Conservation (phyloP, 805 yeast genomes). For the Candida argentea region DNA sequence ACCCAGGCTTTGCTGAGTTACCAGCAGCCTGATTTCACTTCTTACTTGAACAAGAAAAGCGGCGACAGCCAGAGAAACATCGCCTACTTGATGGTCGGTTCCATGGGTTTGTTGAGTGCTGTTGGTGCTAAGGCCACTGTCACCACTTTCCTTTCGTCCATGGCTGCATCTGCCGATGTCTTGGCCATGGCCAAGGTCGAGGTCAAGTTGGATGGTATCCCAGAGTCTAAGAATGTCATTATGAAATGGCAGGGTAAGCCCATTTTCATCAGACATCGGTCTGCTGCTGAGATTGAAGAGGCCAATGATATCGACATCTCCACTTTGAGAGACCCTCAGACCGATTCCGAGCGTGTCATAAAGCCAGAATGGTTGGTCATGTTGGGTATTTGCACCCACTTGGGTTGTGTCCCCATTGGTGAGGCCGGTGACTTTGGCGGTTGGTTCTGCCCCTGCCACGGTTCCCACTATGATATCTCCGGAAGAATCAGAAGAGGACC, state of each 20-base stretch:
- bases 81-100: conserved; percentile 96
- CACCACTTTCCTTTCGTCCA: conserved; percentile 80
- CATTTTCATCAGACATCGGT: conserved; percentile 98
- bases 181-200: conserved; percentile 99
- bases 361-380: conserved; percentile 97
- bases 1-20: conserved; percentile 58
- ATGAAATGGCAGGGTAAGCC: conserved; percentile 99
- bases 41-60: conserved; percentile 61
- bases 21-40: conserved; percentile 85
- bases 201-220: conserved; percentile 86
- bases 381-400: conserved; percentile 99
- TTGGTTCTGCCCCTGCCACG: conserved; percentile 99
- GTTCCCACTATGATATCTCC: conserved; percentile 99
- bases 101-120: conserved; percentile 81
- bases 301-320: conserved; percentile 77
- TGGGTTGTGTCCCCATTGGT: conserved; percentile 99
- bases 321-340: conserved; percentile 86
- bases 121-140: conserved; percentile 96
- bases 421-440: conserved; percentile 99
- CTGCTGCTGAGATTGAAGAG: conserved; percentile 84
- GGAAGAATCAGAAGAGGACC: conserved; percentile 99
- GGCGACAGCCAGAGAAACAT: conserved; percentile 71
- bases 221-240: conserved; percentile 95
- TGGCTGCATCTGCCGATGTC: conserved; percentile 98
- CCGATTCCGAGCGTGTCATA: conserved; percentile 86